phyloP scores from a whole-genome alignment of 1,284 basidiomycete species.

The Meira miltonrushii region DNA sequence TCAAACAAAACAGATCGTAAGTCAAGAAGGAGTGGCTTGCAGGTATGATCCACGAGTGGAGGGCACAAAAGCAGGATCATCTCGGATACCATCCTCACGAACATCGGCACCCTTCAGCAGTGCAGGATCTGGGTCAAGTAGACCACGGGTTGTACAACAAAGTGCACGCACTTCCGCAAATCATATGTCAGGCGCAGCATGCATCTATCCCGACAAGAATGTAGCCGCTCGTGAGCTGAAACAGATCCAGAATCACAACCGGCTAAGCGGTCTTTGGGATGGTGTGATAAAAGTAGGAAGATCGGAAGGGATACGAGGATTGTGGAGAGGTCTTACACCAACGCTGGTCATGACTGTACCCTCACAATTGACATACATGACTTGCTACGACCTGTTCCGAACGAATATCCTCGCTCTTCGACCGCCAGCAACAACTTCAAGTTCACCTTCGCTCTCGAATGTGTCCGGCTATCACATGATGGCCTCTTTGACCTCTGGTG shows the following conservation, averaged over 20 bases:
- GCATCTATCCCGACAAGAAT: conserved; percentile 26
- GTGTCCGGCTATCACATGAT: conserved; percentile 53
- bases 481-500: conserved; percentile 75
- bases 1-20: conserved; percentile 24
- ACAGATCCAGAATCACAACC: conserved; percentile 22
- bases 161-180: background rate
- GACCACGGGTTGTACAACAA: background rate
- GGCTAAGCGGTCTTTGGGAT: conserved; percentile 44
- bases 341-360: conserved; percentile 72
- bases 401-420: conserved; percentile 29
- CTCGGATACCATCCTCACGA: background rate
- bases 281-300: conserved; percentile 44
- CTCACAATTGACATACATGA: conserved; percentile 87
- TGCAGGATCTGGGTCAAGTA: background rate
- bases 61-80: background rate
- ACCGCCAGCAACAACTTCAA: background rate
- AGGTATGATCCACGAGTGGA: conserved; percentile 10
- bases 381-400: conserved; percentile 87
- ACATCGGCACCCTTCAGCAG: background rate
- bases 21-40: background rate
- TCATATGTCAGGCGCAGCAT: conserved; percentile 13
- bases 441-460: conserved; percentile 15
- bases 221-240: conserved; percentile 26
- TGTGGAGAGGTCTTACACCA: conserved; percentile 49
- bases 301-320: conserved; percentile 40